phyloP scores from a whole-genome alignment of 352 stramenopile species.

The Phytophthora europaea region DNA sequence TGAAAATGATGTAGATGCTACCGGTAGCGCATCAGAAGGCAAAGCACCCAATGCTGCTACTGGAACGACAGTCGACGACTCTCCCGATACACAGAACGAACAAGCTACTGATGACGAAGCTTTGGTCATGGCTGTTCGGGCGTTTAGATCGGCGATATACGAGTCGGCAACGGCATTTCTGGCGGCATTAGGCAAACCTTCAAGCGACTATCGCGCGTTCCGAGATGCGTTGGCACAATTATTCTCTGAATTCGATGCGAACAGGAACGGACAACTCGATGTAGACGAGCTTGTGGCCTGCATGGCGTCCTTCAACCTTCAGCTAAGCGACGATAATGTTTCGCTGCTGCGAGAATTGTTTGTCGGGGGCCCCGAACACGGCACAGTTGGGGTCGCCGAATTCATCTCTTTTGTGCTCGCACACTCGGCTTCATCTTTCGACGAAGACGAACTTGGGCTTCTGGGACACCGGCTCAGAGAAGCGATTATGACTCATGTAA shows the following conservation, averaged over 20 bases:
- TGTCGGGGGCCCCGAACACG: slow-evolving; percentile 35
- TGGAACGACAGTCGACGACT: background rate
- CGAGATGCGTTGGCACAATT: slow-evolving; percentile 60
- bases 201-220: slow-evolving; percentile 59
- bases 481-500: slow-evolving; percentile 52
- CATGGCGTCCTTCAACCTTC: slow-evolving; percentile 62
- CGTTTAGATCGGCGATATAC: slow-evolving; percentile 53
- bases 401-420: slow-evolving; percentile 83
- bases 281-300: slow-evolving; percentile 60
- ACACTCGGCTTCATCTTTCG: slow-evolving; percentile 21
- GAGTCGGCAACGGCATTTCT: slow-evolving; percentile 50
- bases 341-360: slow-evolving; percentile 71
- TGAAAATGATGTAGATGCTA: background rate
- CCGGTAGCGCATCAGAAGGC: background rate
- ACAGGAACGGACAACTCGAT: slow-evolving; percentile 66
- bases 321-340: slow-evolving; percentile 50
- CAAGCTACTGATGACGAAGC: slow-evolving; percentile 37
- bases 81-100: background rate
- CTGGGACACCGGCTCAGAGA: slow-evolving; percentile 58
- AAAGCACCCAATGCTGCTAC: background rate
- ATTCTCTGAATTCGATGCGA: slow-evolving; percentile 65
- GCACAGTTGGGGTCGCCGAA: slow-evolving; percentile 63
- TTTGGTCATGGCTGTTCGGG: slow-evolving; percentile 45
- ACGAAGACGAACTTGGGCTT: slow-evolving; percentile 59
- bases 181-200: slow-evolving; percentile 24